phyloP scores from a whole-genome alignment of 371 early-diverging fungal genomes.

The Amoeboaphelidium protococcarum region DNA sequence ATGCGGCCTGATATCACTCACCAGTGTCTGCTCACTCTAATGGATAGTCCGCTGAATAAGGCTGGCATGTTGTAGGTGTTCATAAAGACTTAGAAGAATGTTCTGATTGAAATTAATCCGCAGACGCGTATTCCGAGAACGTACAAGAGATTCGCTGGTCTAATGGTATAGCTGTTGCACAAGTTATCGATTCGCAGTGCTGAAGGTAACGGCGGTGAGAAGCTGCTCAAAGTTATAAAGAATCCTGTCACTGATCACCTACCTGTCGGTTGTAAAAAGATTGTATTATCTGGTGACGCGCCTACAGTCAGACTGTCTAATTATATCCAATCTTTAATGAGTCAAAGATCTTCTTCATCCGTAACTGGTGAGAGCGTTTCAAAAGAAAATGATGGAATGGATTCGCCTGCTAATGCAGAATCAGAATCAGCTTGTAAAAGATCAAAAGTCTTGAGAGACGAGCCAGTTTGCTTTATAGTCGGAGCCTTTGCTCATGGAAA shows the following conservation, averaged over 20 bases:
- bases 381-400: too few species aligned
- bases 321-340: slow-evolving; percentile 46
- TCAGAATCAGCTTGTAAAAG: too few species aligned
- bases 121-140: slow-evolving; percentile 93
- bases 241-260: slow-evolving; percentile 83
- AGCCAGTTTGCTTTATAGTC: slow-evolving; percentile 62
- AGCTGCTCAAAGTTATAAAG: slow-evolving; percentile 80
- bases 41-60: slow-evolving; percentile 95
- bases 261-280: slow-evolving; percentile 60
- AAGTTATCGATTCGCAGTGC: slow-evolving; percentile 76
- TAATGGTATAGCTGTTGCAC: slow-evolving; percentile 91
- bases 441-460: slow-evolving; percentile 46
- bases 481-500: slow-evolving; percentile 93
- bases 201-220: slow-evolving; percentile 30
- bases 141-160: slow-evolving; percentile 87
- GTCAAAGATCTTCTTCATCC: too few species aligned
- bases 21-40: slow-evolving; percentile 81
- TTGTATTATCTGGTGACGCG: slow-evolving; percentile 76
- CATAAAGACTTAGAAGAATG: slow-evolving; percentile 76
- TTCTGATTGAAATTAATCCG: slow-evolving; percentile 89
- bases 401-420: too few species aligned
- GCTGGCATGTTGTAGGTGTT: slow-evolving; percentile 82
- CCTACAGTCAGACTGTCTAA: slow-evolving; percentile 51
- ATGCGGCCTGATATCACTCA: slow-evolving; percentile 90
- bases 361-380: too few species aligned